These are phyloP conservation scores for Phoenix dactylifera DNA, from an alignment of 176 grass and related monocot species.

Conservation along the genomic window DNA sequence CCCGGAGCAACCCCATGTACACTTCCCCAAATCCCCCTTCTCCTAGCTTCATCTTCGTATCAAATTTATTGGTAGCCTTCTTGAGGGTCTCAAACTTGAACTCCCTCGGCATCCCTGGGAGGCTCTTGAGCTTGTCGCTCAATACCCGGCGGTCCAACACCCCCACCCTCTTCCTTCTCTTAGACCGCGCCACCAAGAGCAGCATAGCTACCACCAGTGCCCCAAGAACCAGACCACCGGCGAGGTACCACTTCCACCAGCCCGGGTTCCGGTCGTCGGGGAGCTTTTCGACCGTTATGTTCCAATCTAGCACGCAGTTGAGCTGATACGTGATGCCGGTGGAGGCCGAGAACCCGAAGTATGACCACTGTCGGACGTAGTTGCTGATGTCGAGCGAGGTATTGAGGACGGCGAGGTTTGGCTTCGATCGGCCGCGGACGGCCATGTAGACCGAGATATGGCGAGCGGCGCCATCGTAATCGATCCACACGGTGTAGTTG, in stretches of 20 bases:
- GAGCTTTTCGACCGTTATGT: slow-evolving; percentile 56
- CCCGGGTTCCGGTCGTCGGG: background rate
- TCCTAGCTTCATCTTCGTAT: slow-evolving; percentile 24
- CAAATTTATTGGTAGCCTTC: slow-evolving; percentile 42
- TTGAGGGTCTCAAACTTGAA: slow-evolving; percentile 26
- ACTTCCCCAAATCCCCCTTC: slow-evolving; percentile 36
- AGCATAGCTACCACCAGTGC: too few species aligned
- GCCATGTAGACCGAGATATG: slow-evolving; percentile 45
- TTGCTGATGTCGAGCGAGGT: slow-evolving; percentile 45
- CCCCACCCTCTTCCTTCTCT: slow-evolving; percentile 9
- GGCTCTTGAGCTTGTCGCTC: slow-evolving; percentile 25
- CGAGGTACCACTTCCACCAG: background rate
- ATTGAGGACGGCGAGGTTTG: slow-evolving; percentile 27
- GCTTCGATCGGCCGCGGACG: slow-evolving; percentile 4
- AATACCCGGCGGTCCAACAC: too few species aligned
- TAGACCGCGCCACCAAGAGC: too few species aligned
- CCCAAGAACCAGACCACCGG: background rate
- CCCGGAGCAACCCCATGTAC: slow-evolving; percentile 31
- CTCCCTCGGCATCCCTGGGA: slow-evolving; percentile 34
- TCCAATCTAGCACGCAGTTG: slow-evolving; percentile 73
- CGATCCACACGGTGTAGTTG: slow-evolving; percentile 50
- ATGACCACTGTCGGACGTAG: slow-evolving; percentile 17
- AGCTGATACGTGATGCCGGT: slow-evolving; percentile 59
- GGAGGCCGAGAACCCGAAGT: slow-evolving; percentile 83
- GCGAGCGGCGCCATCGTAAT: slow-evolving; percentile 56